Base-by-base conservation (phyloP, 2,329 filamentous ascomycete genomes). In the Penicillium sp. region DNA sequence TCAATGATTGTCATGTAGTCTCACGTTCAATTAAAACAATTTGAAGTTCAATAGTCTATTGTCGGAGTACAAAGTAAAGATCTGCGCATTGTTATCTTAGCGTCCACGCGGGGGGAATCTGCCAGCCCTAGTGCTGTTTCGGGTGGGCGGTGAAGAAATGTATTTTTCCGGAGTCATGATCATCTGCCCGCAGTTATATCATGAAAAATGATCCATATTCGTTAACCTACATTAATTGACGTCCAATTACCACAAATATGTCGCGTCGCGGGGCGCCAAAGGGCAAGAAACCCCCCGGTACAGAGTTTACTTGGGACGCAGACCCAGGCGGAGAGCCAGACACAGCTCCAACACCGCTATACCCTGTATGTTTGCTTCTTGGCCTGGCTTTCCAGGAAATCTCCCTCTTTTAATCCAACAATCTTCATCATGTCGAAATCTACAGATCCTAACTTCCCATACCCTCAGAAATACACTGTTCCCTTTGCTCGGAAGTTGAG, bases 341-440 rank as follows among this genome's bases (percentile, higher is more conserved):
- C 60, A 76, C 69, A 38, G 78, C 76, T 60, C 79, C 79, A 15
- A 77, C 75, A 29, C 78, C 77, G 55, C 67, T 80, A 38, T 81
- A 78, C 62, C 79, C 79, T 56, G 79, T 81, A 73, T 39, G 73
- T 69, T 57, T 54, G 23, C 55, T 47, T 48, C 42, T 69, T 57
- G 53, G 21, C 55, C 42, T 49, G 33, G 50, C 49, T 39, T 50
- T 47, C 38, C 45, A 21, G 58, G 35, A 39, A 33, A 43, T 39
- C 35, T 33, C 48, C 36, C 39, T 48, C 49, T 25, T 42, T 31
- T 21, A 13, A n/a, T 39, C 5, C 27, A 4, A n/a, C 33, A 25
- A 39, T 42, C 12, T 41, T 15, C 36, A 25, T 33, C 13, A 53
- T 57, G 49, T 19, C 35, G 6, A 35, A 39, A 36, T 21, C 13